These are phyloP conservation scores for Spatholobus suberectus DNA, from an alignment of 306 rosid genomes.

Conservation along the genomic window DNA sequence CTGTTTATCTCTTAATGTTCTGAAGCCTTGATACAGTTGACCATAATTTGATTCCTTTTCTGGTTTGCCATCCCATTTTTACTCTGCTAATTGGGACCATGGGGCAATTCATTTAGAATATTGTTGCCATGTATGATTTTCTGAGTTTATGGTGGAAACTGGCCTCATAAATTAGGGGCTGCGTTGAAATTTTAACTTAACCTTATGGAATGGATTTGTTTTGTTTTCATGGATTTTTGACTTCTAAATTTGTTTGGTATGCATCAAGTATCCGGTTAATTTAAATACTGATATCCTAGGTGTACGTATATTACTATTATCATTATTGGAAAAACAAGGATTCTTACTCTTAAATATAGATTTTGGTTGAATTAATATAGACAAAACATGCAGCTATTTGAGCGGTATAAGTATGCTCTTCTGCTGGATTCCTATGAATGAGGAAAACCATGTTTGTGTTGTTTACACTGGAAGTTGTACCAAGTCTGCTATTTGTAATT, in stretches of 20 bases:
- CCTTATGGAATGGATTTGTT: conserved; percentile 33
- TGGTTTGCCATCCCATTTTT: background rate
- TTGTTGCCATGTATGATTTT: background rate
- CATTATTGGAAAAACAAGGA: background rate
- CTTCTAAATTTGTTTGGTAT: background rate
- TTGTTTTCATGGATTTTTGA: background rate
- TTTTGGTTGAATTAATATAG: conserved; percentile 24
- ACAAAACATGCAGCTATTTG: no score
- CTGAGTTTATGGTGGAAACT: conserved; percentile 26
- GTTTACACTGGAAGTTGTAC: no score
- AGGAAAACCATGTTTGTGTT: no score
- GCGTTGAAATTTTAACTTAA: background rate
- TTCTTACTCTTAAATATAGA: background rate
- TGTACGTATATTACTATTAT: background rate
- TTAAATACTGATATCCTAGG: no score
- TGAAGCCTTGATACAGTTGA: conserved; percentile 28
- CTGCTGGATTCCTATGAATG: no score
- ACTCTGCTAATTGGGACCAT: conserved; percentile 7
- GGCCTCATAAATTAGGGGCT: background rate
- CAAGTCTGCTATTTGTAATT: background rate
- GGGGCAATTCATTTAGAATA: background rate
- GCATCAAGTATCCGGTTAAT: background rate
- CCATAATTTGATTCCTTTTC: conserved; percentile 28
- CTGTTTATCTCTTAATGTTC: background rate
- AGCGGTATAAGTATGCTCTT: no score